These are phyloP conservation scores for Brassica hybrid DNA, from an alignment of 441 rosid species.

Conservation along the genomic window DNA sequence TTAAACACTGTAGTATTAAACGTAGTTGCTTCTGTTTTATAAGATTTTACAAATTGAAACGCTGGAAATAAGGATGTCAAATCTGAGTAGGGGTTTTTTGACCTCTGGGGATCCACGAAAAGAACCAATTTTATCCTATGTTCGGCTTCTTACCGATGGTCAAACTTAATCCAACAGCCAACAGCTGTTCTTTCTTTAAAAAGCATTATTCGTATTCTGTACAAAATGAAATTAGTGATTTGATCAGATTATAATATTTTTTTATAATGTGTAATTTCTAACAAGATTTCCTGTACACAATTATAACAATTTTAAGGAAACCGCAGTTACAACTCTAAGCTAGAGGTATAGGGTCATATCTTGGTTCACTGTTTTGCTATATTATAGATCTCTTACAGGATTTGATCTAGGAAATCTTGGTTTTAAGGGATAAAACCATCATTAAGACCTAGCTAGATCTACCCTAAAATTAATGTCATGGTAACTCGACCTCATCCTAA, in stretches of 20 bases:
- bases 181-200: constrained; percentile 29
- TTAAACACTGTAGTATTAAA: neutral
- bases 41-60: neutral
- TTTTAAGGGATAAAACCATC: neutral
- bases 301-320: neutral
- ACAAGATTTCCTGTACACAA: neutral
- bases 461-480: neutral
- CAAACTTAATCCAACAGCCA: constrained; percentile 28
- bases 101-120: constrained; percentile 43
- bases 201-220: neutral
- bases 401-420: neutral
- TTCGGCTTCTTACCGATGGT: constrained; percentile 42
- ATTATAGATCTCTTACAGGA: neutral
- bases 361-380: constrained; percentile 3
- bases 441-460: constrained; percentile 4
- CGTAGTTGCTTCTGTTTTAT: neutral
- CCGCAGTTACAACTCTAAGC: neutral
- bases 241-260: neutral
- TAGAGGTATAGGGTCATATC: neutral
- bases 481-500: neutral
- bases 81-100: constrained; percentile 39
- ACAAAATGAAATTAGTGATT: neutral
- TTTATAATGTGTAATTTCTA: neutral
- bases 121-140: constrained; percentile 22
- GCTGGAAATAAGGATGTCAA: constrained; percentile 15